phyloP scores from a whole-genome alignment of 331 rosid genomes.

The Pyracantha coccinea region DNA sequence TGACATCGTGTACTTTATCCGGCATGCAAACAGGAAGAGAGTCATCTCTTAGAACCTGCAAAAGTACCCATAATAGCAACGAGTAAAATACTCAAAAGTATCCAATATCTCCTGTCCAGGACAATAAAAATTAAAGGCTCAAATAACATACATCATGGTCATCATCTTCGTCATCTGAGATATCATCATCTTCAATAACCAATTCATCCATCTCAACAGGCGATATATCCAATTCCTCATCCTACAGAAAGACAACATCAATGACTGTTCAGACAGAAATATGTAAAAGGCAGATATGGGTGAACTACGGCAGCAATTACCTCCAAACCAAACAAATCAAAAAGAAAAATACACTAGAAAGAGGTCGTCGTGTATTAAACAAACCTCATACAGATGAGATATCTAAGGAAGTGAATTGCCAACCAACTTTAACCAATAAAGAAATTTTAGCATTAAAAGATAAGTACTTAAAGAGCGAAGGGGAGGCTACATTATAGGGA shows the following conservation, averaged over 20 bases:
- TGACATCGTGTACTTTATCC: conserved; percentile 95
- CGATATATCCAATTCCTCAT: conserved; percentile 84
- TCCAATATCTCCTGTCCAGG: not conserved
- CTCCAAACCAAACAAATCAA: not conserved
- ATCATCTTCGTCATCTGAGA: conserved; percentile 94
- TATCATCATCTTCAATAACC: conserved; percentile 95
- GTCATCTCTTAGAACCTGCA: conserved; percentile 84
- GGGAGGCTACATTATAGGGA: not conserved
- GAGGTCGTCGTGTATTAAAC: not conserved
- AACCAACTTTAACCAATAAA: too few relatives aligned
- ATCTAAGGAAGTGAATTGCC: not conserved
- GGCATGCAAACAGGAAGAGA: conserved; percentile 92
- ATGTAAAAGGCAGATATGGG: not conserved
- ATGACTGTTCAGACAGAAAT: not conserved
- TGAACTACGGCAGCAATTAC: not conserved
- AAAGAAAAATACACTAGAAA: not conserved
- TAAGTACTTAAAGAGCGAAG: not conserved
- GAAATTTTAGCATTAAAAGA: not conserved
- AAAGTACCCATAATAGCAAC: not conserved
- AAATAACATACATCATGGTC: conserved; percentile 79
- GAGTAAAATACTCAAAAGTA: not conserved
- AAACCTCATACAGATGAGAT: not conserved
- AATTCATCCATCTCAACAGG: conserved; percentile 90
- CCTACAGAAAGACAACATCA: conserved; percentile 36
- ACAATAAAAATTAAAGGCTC: not conserved